These are phyloP conservation scores for Dendrobium nobile DNA, from an alignment of 106 monocot species.

Conservation along the genomic window DNA sequence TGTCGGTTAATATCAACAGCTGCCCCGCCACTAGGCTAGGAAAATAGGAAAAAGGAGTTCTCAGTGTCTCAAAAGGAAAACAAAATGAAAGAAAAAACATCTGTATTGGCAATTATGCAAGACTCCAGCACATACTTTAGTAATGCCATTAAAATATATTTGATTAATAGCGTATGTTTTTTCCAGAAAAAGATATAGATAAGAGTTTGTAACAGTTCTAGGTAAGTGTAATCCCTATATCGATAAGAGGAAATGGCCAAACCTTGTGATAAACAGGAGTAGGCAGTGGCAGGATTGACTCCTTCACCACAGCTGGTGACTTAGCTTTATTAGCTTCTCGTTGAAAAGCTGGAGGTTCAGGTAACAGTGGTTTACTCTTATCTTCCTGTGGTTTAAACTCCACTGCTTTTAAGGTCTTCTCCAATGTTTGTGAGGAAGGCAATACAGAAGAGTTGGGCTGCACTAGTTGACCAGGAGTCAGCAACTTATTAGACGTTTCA, in stretches of 20 bases:
- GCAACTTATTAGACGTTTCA: slow-evolving; percentile 2
- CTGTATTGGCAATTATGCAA: background rate
- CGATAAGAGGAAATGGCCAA: background rate
- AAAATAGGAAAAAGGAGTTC: background rate
- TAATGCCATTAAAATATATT: background rate
- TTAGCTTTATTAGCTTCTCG: slow-evolving; percentile 6
- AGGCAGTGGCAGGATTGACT: slow-evolving; percentile 10
- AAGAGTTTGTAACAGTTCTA: background rate
- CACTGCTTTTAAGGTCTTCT: background rate
- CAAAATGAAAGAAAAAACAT: background rate
- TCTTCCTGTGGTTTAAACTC: background rate
- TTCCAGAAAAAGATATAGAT: background rate
- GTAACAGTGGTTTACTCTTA: slow-evolving; percentile 7
- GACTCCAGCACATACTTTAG: background rate
- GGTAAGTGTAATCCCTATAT: background rate
- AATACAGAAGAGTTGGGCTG: slow-evolving; percentile 2
- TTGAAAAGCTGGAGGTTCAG: background rate
- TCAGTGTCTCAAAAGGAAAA: background rate
- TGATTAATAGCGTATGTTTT: background rate
- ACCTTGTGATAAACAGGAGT: slow-evolving; percentile 13
- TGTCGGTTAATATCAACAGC: background rate
- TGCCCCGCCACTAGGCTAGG: background rate
- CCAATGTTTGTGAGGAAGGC: slow-evolving; percentile 1
- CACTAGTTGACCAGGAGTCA: slow-evolving; percentile 10
- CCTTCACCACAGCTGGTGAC: background rate